Base-by-base conservation (phyloP, 2,329 filamentous ascomycete species). In the Fusarium dlaminii region DNA sequence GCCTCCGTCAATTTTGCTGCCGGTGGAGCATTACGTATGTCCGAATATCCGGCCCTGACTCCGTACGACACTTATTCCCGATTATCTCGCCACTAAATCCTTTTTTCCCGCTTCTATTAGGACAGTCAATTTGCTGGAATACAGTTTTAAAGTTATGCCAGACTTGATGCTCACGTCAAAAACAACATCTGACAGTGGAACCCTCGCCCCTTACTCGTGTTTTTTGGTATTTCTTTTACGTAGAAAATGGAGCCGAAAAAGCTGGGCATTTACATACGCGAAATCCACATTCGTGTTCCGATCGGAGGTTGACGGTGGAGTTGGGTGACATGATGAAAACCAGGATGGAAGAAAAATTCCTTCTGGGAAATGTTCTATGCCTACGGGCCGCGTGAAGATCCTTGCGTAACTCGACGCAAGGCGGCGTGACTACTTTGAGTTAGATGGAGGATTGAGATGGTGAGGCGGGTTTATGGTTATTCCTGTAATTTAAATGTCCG, bases 141-240 rank as follows among this genome's bases (percentile, higher is more conserved):
- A 40, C 22, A n/a, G 22, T 40, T 43, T 43, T 43, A 18, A 43
- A 39, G 52, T 55, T 63, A 29, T 62, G 30, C 49, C 46, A 36
- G 29, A 22, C 18, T 32, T 34, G 32, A 37, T 40, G 48, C 22
- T 48, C 29, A n/a, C 9, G 6, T 8, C 13, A 22, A 29, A 30
- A 30, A 42, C 20, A 49, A 55, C 20, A 37, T 24, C 42, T 51
- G 56, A 55, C 56, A 58, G 48, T 70, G 66, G 71, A 61, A 18
- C 40, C 54, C n/a, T n/a, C n/a, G n/a, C n/a, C 43, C 14, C 29
- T 60, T 61, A 62, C 59, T 72, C 68, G 56, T 24, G 15, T 15
- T 34, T 73, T 54, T 64, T 71, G 63, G 73, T 8, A 39, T 75
- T 75, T 75, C 70, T 75, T 73, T 75, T 75, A 75, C 73, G 73